Conservation (phyloP, 2,329 filamentous ascomycete genomes). For the Didymella keratinophila region DNA sequence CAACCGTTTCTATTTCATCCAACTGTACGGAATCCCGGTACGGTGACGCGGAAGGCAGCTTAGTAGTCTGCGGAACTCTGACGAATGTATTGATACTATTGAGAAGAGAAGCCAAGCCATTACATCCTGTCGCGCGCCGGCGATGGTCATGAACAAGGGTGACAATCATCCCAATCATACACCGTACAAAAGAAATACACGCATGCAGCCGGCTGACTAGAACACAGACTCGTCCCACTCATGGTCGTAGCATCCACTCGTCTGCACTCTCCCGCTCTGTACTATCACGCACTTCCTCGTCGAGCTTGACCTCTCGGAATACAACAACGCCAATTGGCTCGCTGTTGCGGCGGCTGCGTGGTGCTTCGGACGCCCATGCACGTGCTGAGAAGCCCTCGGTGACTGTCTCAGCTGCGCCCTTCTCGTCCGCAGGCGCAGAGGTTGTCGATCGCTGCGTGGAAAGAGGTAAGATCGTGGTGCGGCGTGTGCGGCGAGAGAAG, state of each 20-base stretch:
- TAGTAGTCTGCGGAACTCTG: no score
- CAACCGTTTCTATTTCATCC: no score
- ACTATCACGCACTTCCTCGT: constrained; percentile 16
- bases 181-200: background rate
- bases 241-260: constrained; percentile 9
- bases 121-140: background rate
- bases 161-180: background rate
- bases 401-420: constrained; percentile 6
- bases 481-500: constrained; percentile 22
- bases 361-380: constrained; percentile 36
- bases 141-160: background rate
- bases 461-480: constrained; percentile 29
- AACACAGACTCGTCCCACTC: background rate
- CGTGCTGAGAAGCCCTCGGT: constrained; percentile 28
- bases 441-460: constrained; percentile 20
- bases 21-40: no score
- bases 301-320: constrained; percentile 36
- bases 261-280: constrained; percentile 18
- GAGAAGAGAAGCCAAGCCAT: background rate
- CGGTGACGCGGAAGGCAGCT: no score
- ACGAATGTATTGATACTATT: background rate
- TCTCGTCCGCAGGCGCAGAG: background rate
- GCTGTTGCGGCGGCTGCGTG: constrained; percentile 6
- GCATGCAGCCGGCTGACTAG: no score
- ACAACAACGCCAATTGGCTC: constrained; percentile 33